These are phyloP conservation scores for Rhizopus delemar DNA, from an alignment of 371 early-diverging fungal genomes.

Conservation along the genomic window DNA sequence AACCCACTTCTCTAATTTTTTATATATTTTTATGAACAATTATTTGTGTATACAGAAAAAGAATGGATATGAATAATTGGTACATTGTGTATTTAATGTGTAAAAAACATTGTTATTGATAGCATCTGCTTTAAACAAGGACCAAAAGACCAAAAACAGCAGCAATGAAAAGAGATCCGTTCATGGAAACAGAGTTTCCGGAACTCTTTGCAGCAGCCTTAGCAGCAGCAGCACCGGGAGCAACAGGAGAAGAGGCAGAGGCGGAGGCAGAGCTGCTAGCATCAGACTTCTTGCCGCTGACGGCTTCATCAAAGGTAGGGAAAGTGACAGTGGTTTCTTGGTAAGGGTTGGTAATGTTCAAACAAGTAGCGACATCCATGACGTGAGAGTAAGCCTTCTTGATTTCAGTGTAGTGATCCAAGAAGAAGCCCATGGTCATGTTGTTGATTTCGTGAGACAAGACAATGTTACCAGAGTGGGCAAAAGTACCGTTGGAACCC, in stretches of 20 bases:
- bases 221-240: conserved; percentile 1
- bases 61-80: too few relatives aligned
- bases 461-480: conserved; percentile 45
- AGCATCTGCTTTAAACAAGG: conserved; percentile 10
- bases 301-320: conserved; percentile 26
- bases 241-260: conserved; percentile 12
- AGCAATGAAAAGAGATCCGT: conserved; percentile 31
- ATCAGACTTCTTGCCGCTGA: conserved; percentile 11
- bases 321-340: conserved; percentile 34
- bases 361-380: conserved; percentile 47
- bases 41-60: too few relatives aligned
- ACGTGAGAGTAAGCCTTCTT: conserved; percentile 40
- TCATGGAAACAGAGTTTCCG: conserved; percentile 4
- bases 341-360: conserved; percentile 49
- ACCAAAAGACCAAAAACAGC: conserved; percentile 31
- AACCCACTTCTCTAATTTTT: too few relatives aligned
- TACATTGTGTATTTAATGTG: too few relatives aligned
- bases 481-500: conserved; percentile 48
- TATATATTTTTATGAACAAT: too few relatives aligned
- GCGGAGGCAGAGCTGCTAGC: conserved; percentile 10
- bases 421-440: conserved; percentile 43
- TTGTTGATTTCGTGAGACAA: conserved; percentile 50
- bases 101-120: too few relatives aligned
- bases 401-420: conserved; percentile 43
- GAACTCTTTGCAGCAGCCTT: conserved; percentile 11